Evolutionary conservation across 768 basidiomycete genomes (phyloP).

Genomic region (Suillus weaverae): DNA sequence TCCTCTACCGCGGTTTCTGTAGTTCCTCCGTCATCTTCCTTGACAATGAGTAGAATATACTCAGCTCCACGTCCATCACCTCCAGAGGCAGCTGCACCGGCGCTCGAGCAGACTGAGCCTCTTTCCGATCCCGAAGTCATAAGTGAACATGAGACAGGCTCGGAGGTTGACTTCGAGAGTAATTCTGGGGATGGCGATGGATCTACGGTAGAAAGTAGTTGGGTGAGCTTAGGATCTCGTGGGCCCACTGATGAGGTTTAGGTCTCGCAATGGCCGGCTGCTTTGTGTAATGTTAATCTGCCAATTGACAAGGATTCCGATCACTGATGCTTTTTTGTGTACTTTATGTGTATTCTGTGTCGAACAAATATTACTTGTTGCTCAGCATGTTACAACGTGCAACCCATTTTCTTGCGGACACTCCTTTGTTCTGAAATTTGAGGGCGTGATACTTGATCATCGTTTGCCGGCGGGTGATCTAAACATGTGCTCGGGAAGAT

Average conservation of each 20-base stretch:
- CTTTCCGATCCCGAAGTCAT: slow-evolving; percentile 11
- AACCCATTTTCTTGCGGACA: not conserved
- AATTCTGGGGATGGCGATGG: slow-evolving; percentile 53
- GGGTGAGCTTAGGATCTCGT: slow-evolving; percentile 57
- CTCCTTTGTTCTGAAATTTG: not conserved
- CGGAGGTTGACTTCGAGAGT: slow-evolving; percentile 71
- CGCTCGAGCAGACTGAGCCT: slow-evolving; percentile 11
- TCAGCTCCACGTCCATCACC: not conserved
- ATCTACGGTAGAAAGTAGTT: slow-evolving; percentile 58
- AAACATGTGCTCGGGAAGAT: not conserved
- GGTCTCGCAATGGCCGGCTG: not conserved
- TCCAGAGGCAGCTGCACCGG: slow-evolving; percentile 1
- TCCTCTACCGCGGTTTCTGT: slow-evolving; percentile 4
- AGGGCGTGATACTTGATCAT: not conserved
- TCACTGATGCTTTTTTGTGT: not conserved
- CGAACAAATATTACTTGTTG: not conserved
- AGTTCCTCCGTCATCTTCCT: slow-evolving; percentile 1
- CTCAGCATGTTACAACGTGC: not conserved
- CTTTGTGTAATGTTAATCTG: not conserved
- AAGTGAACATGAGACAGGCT: slow-evolving; percentile 44
- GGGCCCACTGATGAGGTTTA: slow-evolving; percentile 17
- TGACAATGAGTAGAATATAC: not conserved
- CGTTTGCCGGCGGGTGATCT: not conserved
- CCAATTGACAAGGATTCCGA: not conserved
- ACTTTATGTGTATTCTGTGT: slow-evolving; percentile 1